Percentiles rank a stretch among this genome's conserved stretches.
Conservation (phyloP, 345 rosid species). For the Populus simonii region DNA sequence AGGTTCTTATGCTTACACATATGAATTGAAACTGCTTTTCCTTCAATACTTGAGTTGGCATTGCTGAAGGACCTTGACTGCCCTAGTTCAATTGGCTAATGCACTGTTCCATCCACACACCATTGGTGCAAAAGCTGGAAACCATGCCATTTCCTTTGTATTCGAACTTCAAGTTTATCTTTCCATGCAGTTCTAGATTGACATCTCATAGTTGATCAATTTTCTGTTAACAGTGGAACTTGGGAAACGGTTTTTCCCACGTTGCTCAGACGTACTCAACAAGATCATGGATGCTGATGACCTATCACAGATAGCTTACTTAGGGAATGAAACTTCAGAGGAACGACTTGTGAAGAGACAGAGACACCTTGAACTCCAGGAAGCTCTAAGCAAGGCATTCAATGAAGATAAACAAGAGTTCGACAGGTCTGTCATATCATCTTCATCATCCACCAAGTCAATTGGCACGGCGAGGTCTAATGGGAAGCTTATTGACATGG, state of each 20-base stretch:
- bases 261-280: slow-evolving; percentile 65
- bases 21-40: neutral
- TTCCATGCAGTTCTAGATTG: too few relatives aligned
- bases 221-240: slow-evolving; percentile 53
- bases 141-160: too few relatives aligned
- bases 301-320: slow-evolving; percentile 48
- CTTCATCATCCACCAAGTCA: slow-evolving; percentile 48
- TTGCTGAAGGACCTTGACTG: neutral
- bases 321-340: slow-evolving; percentile 50
- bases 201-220: neutral
- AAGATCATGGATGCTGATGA: slow-evolving; percentile 71
- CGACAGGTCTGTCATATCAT: slow-evolving; percentile 41
- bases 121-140: too few relatives aligned
- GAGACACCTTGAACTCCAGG: slow-evolving; percentile 62
- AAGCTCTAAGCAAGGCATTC: slow-evolving; percentile 53
- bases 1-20: slow-evolving; percentile 38
- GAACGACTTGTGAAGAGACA: slow-evolving; percentile 47
- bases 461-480: slow-evolving; percentile 14
- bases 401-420: slow-evolving; percentile 59
- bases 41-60: neutral
- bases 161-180: neutral
- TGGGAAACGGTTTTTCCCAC: slow-evolving; percentile 71
- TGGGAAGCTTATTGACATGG: slow-evolving; percentile 18
- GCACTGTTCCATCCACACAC: too few relatives aligned
- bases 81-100: too few relatives aligned